Evolutionary conservation across 441 rosid genomes (phyloP).

Genomic region (Populus trichocarpa): DNA sequence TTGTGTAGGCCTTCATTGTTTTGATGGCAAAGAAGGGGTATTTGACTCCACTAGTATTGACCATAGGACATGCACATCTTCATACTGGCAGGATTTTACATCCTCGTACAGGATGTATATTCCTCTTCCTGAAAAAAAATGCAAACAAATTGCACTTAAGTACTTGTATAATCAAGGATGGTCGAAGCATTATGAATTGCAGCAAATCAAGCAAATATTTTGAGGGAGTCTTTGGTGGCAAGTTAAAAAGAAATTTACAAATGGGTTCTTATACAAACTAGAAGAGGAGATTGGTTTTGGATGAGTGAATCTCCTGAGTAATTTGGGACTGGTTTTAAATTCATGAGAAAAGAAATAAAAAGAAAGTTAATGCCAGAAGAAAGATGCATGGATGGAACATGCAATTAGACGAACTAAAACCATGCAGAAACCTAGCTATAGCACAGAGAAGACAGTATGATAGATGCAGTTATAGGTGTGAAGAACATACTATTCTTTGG

Average conservation of each 20-base stretch:
- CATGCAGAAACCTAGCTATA: neutral
- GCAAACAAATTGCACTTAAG: neutral
- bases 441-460: slow-evolving; percentile 1
- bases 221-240: neutral
- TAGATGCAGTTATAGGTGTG: neutral
- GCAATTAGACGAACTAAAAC: neutral
- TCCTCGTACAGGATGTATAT: slow-evolving; percentile 88
- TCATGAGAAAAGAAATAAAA: neutral
- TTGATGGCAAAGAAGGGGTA: slow-evolving; percentile 46
- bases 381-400: neutral
- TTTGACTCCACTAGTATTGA: slow-evolving; percentile 83
- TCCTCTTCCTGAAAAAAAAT: slow-evolving; percentile 68
- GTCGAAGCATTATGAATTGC: neutral
- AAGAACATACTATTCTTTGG: slow-evolving; percentile 59
- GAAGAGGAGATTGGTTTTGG: neutral
- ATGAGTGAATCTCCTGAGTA: neutral
- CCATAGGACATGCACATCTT: slow-evolving; percentile 93
- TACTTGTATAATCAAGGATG: neutral
- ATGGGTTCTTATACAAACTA: neutral
- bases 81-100: slow-evolving; percentile 86
- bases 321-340: neutral
- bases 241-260: neutral
- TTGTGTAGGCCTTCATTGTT: slow-evolving; percentile 28
- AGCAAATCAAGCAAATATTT: neutral
- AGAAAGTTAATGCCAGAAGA: neutral